phyloP scores from a whole-genome alignment of 2,329 filamentous ascomycete genomes.

The Colletotrichum orchidophilum region DNA sequence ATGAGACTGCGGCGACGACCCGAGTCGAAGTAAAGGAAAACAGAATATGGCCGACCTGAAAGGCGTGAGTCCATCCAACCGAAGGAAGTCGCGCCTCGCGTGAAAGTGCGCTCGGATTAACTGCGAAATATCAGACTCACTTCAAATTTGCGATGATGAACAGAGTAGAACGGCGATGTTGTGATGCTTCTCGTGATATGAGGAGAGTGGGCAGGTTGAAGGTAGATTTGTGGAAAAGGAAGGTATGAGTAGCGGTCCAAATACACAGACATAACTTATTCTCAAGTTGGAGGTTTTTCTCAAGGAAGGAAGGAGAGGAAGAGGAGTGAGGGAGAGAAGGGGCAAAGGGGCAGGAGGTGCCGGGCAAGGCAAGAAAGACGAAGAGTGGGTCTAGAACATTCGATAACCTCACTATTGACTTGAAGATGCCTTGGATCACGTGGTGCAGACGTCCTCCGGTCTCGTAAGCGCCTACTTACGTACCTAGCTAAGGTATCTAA shows the following conservation, averaged over 20 bases:
- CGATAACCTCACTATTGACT: not conserved
- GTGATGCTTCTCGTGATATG: not conserved
- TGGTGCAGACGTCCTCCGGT: not conserved
- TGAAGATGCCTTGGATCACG: not conserved
- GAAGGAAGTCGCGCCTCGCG: not conserved
- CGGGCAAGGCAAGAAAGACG: not conserved
- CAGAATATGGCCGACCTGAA: not conserved
- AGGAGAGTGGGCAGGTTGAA: not conserved
- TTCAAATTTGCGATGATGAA: not conserved
- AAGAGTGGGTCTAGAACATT: not conserved
- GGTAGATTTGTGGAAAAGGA: not conserved
- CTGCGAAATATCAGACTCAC: not conserved
- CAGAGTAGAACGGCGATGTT: not conserved
- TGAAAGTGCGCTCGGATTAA: not conserved
- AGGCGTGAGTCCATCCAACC: not conserved
- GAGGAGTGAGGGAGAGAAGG: not conserved
- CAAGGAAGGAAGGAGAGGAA: not conserved
- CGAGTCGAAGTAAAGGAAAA: not conserved
- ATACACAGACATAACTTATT: no score
- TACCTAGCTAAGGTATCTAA: no score
- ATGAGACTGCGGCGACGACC: no score
- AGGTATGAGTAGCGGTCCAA: not conserved
- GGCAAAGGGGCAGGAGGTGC: not conserved
- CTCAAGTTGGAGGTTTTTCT: no score
- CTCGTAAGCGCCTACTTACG: no score